Evolutionary conservation across 345 rosid species (phyloP).

Genomic region (Syzygium aromaticum): DNA sequence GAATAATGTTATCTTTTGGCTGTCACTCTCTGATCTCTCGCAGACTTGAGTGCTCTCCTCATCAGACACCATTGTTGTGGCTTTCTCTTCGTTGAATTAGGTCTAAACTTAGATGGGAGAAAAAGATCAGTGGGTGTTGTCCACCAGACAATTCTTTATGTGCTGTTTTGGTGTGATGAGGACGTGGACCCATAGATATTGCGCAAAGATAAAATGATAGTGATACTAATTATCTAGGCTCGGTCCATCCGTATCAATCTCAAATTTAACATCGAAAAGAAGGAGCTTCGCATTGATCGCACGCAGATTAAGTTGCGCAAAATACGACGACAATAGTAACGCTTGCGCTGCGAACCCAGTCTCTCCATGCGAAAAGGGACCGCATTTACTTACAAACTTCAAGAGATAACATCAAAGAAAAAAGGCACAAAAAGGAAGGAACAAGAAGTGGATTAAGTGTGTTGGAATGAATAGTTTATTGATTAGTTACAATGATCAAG

Average conservation of each 20-base stretch:
- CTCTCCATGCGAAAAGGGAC: background rate
- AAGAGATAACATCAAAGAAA: background rate
- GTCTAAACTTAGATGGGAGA: background rate
- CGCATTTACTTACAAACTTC: background rate
- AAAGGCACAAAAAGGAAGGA: background rate
- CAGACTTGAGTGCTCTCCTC: background rate
- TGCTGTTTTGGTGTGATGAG: background rate
- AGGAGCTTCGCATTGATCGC: background rate
- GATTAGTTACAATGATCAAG: background rate
- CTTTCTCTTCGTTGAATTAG: background rate
- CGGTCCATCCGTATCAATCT: background rate
- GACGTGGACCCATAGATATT: background rate
- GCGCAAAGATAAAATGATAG: background rate
- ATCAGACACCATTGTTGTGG: background rate
- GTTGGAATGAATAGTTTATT: background rate
- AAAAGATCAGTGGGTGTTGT: background rate
- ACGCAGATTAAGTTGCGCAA: background rate
- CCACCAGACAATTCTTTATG: background rate
- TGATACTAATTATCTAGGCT: background rate
- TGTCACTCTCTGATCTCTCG: background rate
- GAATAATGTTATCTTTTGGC: background rate
- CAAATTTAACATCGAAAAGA: background rate
- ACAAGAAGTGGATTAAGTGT: background rate
- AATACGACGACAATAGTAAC: background rate
- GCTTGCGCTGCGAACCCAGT: accelerated